Percentiles rank a stretch among this genome's conserved stretches.
phyloP scores from a whole-genome alignment of 164 flowering plant genomes.

The Magnolia changhungtana region DNA sequence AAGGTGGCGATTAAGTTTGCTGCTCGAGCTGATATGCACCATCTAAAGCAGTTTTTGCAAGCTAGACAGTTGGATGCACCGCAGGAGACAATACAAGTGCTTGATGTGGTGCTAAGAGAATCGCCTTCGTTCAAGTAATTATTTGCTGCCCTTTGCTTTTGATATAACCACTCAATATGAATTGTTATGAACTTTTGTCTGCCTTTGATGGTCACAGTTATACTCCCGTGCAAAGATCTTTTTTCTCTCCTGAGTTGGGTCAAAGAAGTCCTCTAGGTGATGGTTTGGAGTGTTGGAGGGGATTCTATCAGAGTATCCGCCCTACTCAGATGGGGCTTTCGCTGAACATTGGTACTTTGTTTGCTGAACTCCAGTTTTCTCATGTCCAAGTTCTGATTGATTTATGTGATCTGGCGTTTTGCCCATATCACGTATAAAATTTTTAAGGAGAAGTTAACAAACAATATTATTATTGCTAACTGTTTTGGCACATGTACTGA shows the following conservation, averaged over 20 bases:
- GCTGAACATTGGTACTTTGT: slow-evolving; percentile 59
- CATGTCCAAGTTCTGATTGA: background rate
- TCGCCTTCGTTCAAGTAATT: slow-evolving; percentile 34
- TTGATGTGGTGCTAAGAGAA: slow-evolving; percentile 69
- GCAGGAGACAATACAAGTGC: slow-evolving; percentile 63
- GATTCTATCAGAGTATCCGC: slow-evolving; percentile 67
- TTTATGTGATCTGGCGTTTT: background rate
- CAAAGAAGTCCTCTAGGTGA: slow-evolving; percentile 32
- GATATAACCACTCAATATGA: background rate
- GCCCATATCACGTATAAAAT: background rate
- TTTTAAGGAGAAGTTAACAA: background rate
- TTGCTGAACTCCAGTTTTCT: background rate
- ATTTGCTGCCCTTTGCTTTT: background rate
- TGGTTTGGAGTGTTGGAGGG: slow-evolving; percentile 76
- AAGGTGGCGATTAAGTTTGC: slow-evolving; percentile 63
- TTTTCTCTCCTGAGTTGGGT: slow-evolving; percentile 38
- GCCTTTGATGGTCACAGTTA: slow-evolving; percentile 17
- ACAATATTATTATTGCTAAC: background rate
- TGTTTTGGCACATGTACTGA: background rate
- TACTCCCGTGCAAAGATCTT: slow-evolving; percentile 62
- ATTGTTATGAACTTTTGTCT: background rate
- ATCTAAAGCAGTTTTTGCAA: slow-evolving; percentile 43
- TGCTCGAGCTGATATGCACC: slow-evolving; percentile 39
- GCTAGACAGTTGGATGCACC: slow-evolving; percentile 51
- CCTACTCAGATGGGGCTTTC: slow-evolving; percentile 89